Evolutionary conservation across 1,139 yeast species (phyloP).

Genomic region (Scheffersomyces cryptocercus): DNA sequence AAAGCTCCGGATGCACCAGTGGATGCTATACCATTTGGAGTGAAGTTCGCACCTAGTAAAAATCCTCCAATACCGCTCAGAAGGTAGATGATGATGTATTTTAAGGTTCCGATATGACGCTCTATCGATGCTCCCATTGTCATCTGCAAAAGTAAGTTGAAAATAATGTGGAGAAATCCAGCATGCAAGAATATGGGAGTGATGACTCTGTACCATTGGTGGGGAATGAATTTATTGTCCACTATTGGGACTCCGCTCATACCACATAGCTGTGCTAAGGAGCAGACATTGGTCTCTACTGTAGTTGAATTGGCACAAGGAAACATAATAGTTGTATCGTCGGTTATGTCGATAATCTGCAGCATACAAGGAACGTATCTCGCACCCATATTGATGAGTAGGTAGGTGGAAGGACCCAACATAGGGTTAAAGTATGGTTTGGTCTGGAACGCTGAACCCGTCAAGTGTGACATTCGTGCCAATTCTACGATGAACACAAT

Average conservation of each 20-base stretch:
- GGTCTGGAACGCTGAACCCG: constrained; percentile 71
- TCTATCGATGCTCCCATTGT: constrained; percentile 67
- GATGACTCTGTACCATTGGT: constrained; percentile 72
- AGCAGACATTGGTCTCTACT: constrained; percentile 54
- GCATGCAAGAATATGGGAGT: constrained; percentile 78
- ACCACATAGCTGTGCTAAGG: constrained; percentile 62
- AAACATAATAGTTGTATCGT: constrained; percentile 46
- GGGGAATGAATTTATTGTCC: constrained; percentile 39
- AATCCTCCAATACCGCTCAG: constrained; percentile 70
- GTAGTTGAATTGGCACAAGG: constrained; percentile 76
- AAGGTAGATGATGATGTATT: constrained; percentile 59
- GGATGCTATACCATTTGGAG: constrained; percentile 69
- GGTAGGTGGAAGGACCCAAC: constrained; percentile 76
- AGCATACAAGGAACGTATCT: constrained; percentile 76
- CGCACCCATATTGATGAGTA: constrained; percentile 70
- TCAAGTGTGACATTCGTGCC: constrained; percentile 55
- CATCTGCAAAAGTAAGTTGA: constrained; percentile 63
- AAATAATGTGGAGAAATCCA: constrained; percentile 68
- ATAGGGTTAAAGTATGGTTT: constrained; percentile 76
- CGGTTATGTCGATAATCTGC: constrained; percentile 50
- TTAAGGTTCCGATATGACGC: constrained; percentile 54
- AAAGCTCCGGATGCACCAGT: constrained; percentile 79
- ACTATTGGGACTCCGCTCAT: constrained; percentile 45
- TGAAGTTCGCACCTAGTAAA: constrained; percentile 68
- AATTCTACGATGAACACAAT: constrained; percentile 70